Base-by-base conservation (phyloP, 2,329 filamentous ascomycete genomes). In the Scedosporium dehoogii region DNA sequence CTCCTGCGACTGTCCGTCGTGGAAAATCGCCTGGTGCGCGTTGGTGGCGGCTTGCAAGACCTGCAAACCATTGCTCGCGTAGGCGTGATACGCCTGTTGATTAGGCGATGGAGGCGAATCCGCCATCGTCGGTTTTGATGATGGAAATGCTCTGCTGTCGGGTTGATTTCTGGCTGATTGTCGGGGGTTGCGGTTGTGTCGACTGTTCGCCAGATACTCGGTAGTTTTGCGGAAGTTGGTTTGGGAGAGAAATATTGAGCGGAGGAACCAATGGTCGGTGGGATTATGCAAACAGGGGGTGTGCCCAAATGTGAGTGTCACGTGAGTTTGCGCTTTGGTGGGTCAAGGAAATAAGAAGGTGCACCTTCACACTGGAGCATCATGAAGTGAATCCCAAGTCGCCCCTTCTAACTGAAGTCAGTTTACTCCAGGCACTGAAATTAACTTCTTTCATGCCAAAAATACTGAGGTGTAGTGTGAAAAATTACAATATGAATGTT, bases 21-120 rank as follows among this genome's bases (percentile, higher is more conserved):
- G 74, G 48, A 72, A 68, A 10, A 76, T 70, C 53, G 74, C 73
- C 64, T 76, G 74, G 33, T 76, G 76, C 21, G 76, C 76, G 64
- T 78, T 76, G 64, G 74, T 78, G 53, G 76, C 76, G 21, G 76
- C 76, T 65, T 79, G 76, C 41, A 79, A 72, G 61, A 78, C 77
- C 66, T 78, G 75, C 57, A 79, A 72, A 41, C 76, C 75, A 68
- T 78, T 79, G 69, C 74, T 78, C 59, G 76, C 76, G 65, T 78
- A 79, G 63, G 71, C 74, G 69, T 78, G 76, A 41, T 61, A 62
- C 29, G 29, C 29, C 29, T 33, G 29, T 6, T 62, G 48, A 42
- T 38, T 48, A 18, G 55, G 55, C 16, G 55, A 41, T 18, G 55
- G 29, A 58, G 55, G 25, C 16, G 55, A 61, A 33, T 62, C 60